A percentile compares a stretch with the other conserved stretches of the same genome.
These are phyloP conservation scores for Fusarium sp. DNA, from an alignment of 2,329 filamentous ascomycete genomes.

Conservation along the genomic window DNA sequence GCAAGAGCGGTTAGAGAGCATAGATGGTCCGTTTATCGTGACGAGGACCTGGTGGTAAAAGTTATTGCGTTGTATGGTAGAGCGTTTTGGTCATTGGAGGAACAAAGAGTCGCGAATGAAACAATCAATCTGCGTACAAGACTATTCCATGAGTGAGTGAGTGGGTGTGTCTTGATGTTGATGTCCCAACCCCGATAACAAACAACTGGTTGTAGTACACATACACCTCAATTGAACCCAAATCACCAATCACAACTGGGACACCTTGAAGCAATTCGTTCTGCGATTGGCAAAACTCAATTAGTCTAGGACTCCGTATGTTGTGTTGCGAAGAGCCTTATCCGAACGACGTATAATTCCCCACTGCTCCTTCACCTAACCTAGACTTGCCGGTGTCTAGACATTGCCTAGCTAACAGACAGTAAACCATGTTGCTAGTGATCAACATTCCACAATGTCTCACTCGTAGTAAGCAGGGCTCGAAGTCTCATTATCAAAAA, in stretches of 20 bases:
- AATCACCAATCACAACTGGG: too few relatives aligned
- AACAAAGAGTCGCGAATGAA: neutral
- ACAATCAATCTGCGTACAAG: neutral
- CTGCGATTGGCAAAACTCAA: too few relatives aligned
- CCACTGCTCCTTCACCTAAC: neutral
- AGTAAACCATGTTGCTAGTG: neutral
- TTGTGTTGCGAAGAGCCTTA: too few relatives aligned
- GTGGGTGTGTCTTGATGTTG: neutral
- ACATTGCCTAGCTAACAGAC: too few relatives aligned
- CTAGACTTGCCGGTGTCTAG: neutral
- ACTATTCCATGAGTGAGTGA: neutral
- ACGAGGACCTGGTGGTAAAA: neutral
- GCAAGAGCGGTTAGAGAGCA: neutral
- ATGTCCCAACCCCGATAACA: neutral
- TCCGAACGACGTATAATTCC: too few relatives aligned
- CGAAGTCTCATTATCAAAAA: neutral
- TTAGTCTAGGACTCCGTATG: too few relatives aligned
- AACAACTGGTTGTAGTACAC: too few relatives aligned
- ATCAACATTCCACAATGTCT: neutral
- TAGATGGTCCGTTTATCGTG: neutral
- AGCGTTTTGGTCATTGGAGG: neutral
- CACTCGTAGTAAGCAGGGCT: neutral
- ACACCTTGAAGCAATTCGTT: too few relatives aligned
- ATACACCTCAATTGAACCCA: too few relatives aligned
- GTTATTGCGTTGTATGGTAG: neutral